These are phyloP conservation scores for Luffa aegyptiaca DNA, from an alignment of 306 rosid genomes.

Conservation along the genomic window DNA sequence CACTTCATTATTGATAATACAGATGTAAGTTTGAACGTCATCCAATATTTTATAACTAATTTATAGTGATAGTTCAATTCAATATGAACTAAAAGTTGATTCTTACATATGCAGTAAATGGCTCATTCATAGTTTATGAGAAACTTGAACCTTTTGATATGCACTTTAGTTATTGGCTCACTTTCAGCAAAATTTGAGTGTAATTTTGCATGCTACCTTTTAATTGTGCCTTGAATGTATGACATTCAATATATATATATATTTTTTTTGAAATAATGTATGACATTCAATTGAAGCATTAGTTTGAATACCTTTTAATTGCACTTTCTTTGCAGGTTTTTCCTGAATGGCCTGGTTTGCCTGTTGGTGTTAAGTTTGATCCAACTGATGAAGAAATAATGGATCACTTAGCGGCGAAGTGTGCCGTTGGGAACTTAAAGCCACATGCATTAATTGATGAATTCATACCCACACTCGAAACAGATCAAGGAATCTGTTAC, in stretches of 20 bases:
- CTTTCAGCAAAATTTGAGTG: neutral
- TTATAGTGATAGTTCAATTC: neutral
- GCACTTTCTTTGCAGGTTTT: slow-evolving; percentile 40
- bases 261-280: too few species aligned
- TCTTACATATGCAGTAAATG: neutral
- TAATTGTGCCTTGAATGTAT: neutral
- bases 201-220: neutral
- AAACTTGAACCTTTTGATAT: neutral
- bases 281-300: neutral
- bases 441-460: slow-evolving; percentile 59
- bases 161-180: neutral
- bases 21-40: slow-evolving; percentile 53
- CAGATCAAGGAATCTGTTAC: slow-evolving; percentile 59
- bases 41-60: slow-evolving; percentile 5
- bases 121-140: neutral
- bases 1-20: slow-evolving; percentile 43
- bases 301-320: neutral
- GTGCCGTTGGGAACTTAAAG: slow-evolving; percentile 40
- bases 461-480: slow-evolving; percentile 74
- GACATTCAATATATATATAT: neutral
- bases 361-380: slow-evolving; percentile 84
- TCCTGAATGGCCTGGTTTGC: slow-evolving; percentile 86
- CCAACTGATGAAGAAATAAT: slow-evolving; percentile 68
- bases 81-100: neutral
- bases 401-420: slow-evolving; percentile 71